These are phyloP conservation scores for Ganoderma resinaceum DNA, from an alignment of 1,284 basidiomycete genomes.

Conservation along the genomic window DNA sequence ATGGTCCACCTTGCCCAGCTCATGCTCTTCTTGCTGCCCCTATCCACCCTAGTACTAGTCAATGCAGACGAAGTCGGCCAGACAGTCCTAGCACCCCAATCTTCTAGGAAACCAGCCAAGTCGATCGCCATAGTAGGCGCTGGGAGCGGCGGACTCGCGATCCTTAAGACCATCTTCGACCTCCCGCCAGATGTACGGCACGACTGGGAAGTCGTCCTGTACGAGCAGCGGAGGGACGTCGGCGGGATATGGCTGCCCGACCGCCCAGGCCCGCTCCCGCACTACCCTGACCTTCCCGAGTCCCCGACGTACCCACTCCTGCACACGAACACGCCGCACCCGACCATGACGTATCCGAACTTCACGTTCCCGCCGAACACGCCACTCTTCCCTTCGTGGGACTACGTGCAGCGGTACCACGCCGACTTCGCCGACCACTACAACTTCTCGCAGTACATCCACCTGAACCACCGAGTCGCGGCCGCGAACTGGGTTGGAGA, in stretches of 20 bases:
- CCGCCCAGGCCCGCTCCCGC: slow-evolving; percentile 40
- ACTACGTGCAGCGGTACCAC: slow-evolving; percentile 56
- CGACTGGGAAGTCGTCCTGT: slow-evolving; percentile 56
- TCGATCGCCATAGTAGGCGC: slow-evolving; percentile 60
- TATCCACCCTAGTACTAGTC: slow-evolving; percentile 11
- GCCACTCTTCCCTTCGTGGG: slow-evolving; percentile 56
- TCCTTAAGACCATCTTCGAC: slow-evolving; percentile 57
- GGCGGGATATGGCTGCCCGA: slow-evolving; percentile 64
- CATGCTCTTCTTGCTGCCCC: slow-evolving; percentile 8
- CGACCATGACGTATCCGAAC: slow-evolving; percentile 56
- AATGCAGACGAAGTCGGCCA: slow-evolving; percentile 8
- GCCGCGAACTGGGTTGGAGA: slow-evolving; percentile 54
- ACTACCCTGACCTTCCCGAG: slow-evolving; percentile 56
- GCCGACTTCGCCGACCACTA: slow-evolving; percentile 47
- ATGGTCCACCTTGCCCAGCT: slow-evolving; percentile 17
- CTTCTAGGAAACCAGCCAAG: slow-evolving; percentile 40
- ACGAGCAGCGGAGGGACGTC: slow-evolving; percentile 56
- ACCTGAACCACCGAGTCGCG: slow-evolving; percentile 53
- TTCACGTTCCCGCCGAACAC: slow-evolving; percentile 59
- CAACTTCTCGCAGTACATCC: slow-evolving; percentile 49
- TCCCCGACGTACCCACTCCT: slow-evolving; percentile 62
- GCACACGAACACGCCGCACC: slow-evolving; percentile 62
- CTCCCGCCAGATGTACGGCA: slow-evolving; percentile 47
- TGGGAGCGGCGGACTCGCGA: slow-evolving; percentile 60
- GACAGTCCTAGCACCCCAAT: slow-evolving; percentile 1